Percentiles rank a stretch among this genome's conserved stretches.
Conservation (phyloP, 495 filamentous ascomycete genomes). For the Trichoderma reesei region DNA sequence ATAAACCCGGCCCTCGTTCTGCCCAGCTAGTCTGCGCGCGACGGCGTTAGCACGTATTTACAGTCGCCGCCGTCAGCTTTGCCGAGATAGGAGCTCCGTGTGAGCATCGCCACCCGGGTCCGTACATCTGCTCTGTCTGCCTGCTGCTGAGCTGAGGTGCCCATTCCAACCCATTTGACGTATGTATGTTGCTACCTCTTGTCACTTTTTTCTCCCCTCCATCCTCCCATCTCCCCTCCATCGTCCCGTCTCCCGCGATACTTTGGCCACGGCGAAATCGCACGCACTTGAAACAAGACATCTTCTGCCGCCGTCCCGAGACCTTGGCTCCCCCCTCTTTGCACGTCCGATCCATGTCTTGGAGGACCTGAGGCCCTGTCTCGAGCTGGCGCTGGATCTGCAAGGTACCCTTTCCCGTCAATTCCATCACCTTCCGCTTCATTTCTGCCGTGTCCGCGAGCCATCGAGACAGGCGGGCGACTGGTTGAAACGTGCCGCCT, state of each 20-base stretch:
- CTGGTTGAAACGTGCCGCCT: background rate
- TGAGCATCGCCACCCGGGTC: conserved; percentile 3
- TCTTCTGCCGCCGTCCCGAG: conserved; percentile 1
- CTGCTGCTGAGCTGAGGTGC: background rate
- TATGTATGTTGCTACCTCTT: background rate
- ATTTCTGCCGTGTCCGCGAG: too few relatives aligned
- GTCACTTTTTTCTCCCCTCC: background rate
- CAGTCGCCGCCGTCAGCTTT: conserved; percentile 6
- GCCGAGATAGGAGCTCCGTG: conserved; percentile 5
- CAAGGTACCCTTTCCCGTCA: background rate
- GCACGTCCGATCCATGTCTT: conserved; percentile 1
- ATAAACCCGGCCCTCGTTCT: background rate
- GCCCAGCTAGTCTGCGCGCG: background rate
- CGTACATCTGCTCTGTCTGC: background rate
- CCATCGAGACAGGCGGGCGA: background rate
- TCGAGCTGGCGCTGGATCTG: background rate
- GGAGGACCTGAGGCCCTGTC: background rate
- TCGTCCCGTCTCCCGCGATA: background rate
- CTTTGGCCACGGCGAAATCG: background rate
- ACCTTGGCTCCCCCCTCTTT: background rate
- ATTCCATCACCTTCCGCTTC: background rate
- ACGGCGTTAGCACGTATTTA: conserved; percentile 9
- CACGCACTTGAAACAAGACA: background rate
- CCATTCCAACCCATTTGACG: background rate
- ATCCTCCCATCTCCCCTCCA: background rate